phyloP scores from a whole-genome alignment of 371 early-diverging fungal species.

The Choanephora cucurbitarum region DNA sequence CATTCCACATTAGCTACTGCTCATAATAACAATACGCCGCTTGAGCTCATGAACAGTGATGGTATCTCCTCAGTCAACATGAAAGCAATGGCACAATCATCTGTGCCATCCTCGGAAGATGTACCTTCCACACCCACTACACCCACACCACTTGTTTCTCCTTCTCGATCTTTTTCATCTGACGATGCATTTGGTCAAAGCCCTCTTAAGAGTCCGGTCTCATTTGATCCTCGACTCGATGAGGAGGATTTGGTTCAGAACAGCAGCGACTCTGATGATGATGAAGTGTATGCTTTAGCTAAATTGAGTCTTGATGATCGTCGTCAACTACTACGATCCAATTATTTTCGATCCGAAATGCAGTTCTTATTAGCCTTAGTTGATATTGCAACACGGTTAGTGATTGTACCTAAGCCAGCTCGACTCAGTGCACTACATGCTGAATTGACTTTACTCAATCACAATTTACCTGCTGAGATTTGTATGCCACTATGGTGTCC shows the following conservation, averaged over 20 bases:
- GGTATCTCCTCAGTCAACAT: conserved; percentile 15
- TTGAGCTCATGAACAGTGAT: conserved; percentile 13
- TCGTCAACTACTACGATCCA: conserved; percentile 36
- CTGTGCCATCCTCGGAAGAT: conserved; percentile 26
- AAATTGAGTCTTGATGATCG: conserved; percentile 44
- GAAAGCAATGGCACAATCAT: conserved; percentile 28
- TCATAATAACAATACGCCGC: conserved; percentile 15
- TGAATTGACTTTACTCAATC: conserved; percentile 91
- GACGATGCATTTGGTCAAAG: conserved; percentile 18
- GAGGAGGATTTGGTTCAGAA: conserved; percentile 13
- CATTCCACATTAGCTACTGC: conserved; percentile 15
- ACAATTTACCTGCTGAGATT: conserved; percentile 87
- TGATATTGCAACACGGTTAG: conserved; percentile 85
- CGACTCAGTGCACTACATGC: conserved; percentile 72
- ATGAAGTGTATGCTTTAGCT: conserved; percentile 28
- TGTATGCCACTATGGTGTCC: conserved; percentile 92
- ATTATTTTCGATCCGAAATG: conserved; percentile 84
- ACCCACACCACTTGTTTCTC: conserved; percentile 19
- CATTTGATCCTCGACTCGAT: neutral
- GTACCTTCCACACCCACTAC: conserved; percentile 8
- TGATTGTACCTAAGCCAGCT: conserved; percentile 77
- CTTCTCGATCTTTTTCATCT: conserved; percentile 1
- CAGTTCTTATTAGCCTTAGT: conserved; percentile 84
- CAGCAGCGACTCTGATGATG: conserved; percentile 18
- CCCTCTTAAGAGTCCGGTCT: conserved; percentile 8